These are phyloP conservation scores for Diaporthe helianthi DNA, from an alignment of 2,329 filamentous ascomycete genomes.

Conservation along the genomic window DNA sequence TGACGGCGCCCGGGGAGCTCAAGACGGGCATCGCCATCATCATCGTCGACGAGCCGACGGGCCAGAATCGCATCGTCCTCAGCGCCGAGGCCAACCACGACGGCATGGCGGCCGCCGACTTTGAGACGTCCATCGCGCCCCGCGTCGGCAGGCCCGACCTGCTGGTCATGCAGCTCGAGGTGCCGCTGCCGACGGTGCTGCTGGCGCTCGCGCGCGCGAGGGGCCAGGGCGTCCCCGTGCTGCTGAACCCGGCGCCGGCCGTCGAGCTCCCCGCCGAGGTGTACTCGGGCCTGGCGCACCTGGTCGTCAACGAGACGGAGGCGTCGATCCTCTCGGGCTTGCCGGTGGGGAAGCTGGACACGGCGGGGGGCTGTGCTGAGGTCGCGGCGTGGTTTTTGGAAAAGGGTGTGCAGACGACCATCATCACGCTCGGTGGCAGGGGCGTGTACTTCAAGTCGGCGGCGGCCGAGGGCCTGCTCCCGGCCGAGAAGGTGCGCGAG, in stretches of 20 bases:
- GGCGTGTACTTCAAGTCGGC: constrained; percentile 73
- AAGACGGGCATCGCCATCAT: constrained; percentile 78
- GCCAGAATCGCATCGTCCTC: constrained; percentile 80
- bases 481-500: constrained; percentile 67
- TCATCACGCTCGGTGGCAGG: constrained; percentile 83
- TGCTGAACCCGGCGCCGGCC: constrained; percentile 88
- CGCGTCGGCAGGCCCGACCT: constrained; percentile 59
- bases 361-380: constrained; percentile 50
- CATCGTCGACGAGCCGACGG: constrained; percentile 74
- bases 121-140: constrained; percentile 2
- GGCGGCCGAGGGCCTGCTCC: constrained; percentile 55
- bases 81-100: constrained; percentile 73
- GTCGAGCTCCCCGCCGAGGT: constrained; percentile 69
- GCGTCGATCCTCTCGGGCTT: constrained; percentile 73
- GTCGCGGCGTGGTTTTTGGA: constrained; percentile 68
- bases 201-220: constrained; percentile 62
- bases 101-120: constrained; percentile 21
- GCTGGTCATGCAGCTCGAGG: constrained; percentile 80
- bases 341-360: constrained; percentile 56
- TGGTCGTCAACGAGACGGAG: constrained; percentile 92
- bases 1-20: constrained; percentile 51
- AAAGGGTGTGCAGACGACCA: constrained; percentile 75
- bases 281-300: constrained; percentile 73
- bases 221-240: constrained; percentile 61
- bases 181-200: constrained; percentile 70